Evolutionary conservation across 805 yeast species (phyloP).

Genomic region (Candida khao-thaluensis): DNA sequence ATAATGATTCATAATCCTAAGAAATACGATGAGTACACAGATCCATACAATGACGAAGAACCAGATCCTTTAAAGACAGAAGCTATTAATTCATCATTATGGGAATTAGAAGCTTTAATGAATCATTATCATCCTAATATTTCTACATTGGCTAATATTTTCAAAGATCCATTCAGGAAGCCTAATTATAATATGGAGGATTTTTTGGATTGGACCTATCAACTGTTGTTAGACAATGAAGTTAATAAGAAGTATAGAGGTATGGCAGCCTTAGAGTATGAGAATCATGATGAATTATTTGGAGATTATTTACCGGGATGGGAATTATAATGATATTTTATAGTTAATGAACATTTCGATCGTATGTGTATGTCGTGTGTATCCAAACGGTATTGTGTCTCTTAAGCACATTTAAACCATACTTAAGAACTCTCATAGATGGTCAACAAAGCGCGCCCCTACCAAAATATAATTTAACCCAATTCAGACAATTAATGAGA

Average conservation of each 20-base stretch:
- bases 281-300: constrained; percentile 45
- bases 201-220: constrained; percentile 88
- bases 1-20: constrained; percentile 65
- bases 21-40: constrained; percentile 35
- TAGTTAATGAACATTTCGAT: no score
- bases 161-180: constrained; percentile 86
- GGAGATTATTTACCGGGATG: constrained; percentile 28
- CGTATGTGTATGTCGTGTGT: no score
- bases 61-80: constrained; percentile 72
- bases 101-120: constrained; percentile 85
- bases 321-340: constrained; percentile 18
- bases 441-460: constrained; percentile 1
- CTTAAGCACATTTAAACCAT: no score
- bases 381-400: no score
- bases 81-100: constrained; percentile 81
- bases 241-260: constrained; percentile 61
- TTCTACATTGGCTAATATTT: constrained; percentile 85
- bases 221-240: constrained; percentile 62
- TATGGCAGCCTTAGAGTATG: constrained; percentile 78
- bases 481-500: constrained; percentile 25
- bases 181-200: constrained; percentile 88
- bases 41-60: constrained; percentile 67
- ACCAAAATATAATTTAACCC: constrained; percentile 20
- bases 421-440: no score
- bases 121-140: constrained; percentile 94